These are phyloP conservation scores for Colletotrichum graminicola DNA, from an alignment of 2,329 filamentous ascomycete species.

Conservation along the genomic window DNA sequence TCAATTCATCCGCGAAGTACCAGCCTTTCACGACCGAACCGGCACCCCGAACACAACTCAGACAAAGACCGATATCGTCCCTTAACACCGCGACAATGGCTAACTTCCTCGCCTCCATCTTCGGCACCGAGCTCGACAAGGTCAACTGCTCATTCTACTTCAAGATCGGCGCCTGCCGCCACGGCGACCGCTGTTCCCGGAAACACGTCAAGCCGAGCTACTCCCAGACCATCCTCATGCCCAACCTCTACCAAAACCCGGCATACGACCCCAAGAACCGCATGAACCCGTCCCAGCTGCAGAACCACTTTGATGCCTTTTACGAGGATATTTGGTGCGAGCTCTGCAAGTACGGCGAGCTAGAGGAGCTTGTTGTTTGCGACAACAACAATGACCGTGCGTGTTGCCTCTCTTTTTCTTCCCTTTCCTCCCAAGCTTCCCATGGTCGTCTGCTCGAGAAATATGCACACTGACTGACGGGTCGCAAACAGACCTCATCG, in stretches of 20 bases:
- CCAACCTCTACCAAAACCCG: conserved; percentile 99
- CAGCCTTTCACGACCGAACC: not conserved
- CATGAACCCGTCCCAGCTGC: conserved; percentile 95
- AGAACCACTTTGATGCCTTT: conserved; percentile 99
- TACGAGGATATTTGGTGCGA: conserved; percentile 99
- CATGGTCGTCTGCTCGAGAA: not conserved
- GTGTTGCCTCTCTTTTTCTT: conserved; percentile 49
- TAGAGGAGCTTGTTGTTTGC: conserved; percentile 98
- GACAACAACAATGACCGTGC: conserved; percentile 98
- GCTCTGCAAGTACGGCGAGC: conserved; percentile 98
- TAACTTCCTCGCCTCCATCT: conserved; percentile 99
- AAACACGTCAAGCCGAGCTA: conserved; percentile 99
- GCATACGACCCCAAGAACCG: conserved; percentile 96
- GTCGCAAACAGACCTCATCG: conserved; percentile 80
- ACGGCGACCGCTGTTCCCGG: conserved; percentile 96
- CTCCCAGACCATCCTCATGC: conserved; percentile 96
- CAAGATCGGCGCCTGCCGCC: conserved; percentile 98
- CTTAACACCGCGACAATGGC: conserved; percentile 71
- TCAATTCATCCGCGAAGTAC: conserved; percentile 8
- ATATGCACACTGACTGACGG: conserved; percentile 40
- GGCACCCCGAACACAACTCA: not conserved
- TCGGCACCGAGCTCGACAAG: conserved; percentile 99
- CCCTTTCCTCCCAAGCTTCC: conserved; percentile 40
- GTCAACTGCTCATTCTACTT: conserved; percentile 99
- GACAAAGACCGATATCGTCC: not conserved